These are phyloP conservation scores for Phytopythium aichiense DNA, from an alignment of 352 stramenopile species.

Conservation along the genomic window DNA sequence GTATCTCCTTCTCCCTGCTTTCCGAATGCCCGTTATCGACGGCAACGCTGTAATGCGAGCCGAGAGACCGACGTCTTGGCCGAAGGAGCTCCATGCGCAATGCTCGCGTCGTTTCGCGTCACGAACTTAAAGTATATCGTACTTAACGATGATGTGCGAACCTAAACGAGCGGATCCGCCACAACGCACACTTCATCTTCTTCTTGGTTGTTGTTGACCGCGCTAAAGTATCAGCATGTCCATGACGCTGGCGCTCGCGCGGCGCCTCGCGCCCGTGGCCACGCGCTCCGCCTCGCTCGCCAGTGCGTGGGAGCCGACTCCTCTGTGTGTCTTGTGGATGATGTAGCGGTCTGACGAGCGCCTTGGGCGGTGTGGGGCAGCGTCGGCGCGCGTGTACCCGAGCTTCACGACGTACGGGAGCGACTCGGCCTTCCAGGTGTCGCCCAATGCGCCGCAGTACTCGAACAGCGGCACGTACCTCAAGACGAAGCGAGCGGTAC, in stretches of 20 bases:
- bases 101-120: slow-evolving; percentile 1
- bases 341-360: background rate
- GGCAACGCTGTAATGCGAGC: too few species aligned
- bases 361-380: slow-evolving; percentile 9
- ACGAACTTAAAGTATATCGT: background rate
- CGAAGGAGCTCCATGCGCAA: background rate
- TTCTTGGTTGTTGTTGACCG: background rate
- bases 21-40: too few species aligned
- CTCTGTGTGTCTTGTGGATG: background rate
- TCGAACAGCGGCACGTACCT: slow-evolving; percentile 58
- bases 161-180: background rate
- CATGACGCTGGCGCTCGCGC: slow-evolving; percentile 8
- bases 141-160: background rate
- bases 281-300: slow-evolving; percentile 13
- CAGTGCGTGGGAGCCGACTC: background rate
- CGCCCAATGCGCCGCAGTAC: slow-evolving; percentile 67
- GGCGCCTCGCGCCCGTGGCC: slow-evolving; percentile 1
- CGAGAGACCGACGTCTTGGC: too few species aligned
- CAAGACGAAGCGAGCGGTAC: slow-evolving; percentile 77
- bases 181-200: background rate
- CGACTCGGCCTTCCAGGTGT: slow-evolving; percentile 72
- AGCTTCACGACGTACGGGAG: slow-evolving; percentile 73
- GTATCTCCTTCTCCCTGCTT: too few species aligned
- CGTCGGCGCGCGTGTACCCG: slow-evolving; percentile 63
- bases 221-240: background rate